Base-by-base conservation (phyloP, 169 alveolate species). In the Eimeria tenella region DNA sequence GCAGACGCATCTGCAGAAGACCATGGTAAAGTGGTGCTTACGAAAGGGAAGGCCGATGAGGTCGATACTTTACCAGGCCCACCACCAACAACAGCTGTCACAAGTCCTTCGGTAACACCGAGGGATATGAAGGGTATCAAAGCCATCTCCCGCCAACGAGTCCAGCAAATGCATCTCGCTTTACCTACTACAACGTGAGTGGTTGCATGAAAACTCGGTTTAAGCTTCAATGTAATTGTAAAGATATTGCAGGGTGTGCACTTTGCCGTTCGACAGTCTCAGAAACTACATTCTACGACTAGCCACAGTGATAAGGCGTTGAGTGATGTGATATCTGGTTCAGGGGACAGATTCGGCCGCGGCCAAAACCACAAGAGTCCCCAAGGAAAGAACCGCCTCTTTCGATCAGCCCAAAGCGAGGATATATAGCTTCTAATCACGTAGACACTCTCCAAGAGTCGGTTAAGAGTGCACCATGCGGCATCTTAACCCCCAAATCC, bases 331-430 rank as follows among this genome's bases (percentile, higher is more conserved):
- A 42, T 10, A 60, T 4, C 25, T 21, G 65, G 55, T 55, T 53
- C 88, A 79, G 88, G 88, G 88, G 88, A 58, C 88, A 79, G 53
- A 23, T 79, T 62, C 52, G 88, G 70, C 88, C 88, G 13, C 49
- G 88, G 53, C 70, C 71, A 21, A 79, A 55, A 68, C 50, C 88
- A 23, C 70, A 23, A 55, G 88, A 79, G 21, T 55, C 88, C 56
- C 73, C 70, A 50, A 79, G 88, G 71, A 68, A 55, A 3, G 55
- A 17, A 23, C 25, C 55, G 0, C 6, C 55, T n/a, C 13, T 68
- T 53, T 52, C 88, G 53, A 6, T 11, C 15, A 53, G 65, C 53
- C 53, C 71, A 19, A 19, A 42, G 13, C 56, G 70, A 10, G 23
- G 73, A 9, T 68, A 63, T 53, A 49, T 68, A 55, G 19, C 71